These are phyloP conservation scores for Xylariaceae sp. DNA, from an alignment of 2,329 filamentous ascomycete species.

Conservation along the genomic window DNA sequence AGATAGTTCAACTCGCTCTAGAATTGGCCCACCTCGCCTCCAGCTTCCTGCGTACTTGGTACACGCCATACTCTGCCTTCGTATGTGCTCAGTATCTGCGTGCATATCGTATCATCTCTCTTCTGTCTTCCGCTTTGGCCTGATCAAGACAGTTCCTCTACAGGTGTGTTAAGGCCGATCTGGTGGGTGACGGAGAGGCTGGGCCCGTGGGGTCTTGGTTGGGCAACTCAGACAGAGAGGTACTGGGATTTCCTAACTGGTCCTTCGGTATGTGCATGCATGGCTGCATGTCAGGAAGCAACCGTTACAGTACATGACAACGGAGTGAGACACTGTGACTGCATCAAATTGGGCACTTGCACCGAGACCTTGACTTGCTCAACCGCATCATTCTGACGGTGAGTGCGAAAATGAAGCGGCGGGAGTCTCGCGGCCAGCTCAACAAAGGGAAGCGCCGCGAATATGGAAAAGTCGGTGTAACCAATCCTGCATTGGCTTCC, in stretches of 20 bases:
- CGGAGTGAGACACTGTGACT: background rate
- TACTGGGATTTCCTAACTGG: background rate
- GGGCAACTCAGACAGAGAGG: conserved; percentile 10
- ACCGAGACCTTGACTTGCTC: background rate
- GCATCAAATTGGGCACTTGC: background rate
- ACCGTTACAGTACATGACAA: background rate
- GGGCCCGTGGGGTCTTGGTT: conserved; percentile 13
- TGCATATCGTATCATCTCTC: conserved; percentile 1
- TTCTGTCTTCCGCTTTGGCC: background rate
- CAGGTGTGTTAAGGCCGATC: background rate
- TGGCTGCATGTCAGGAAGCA: background rate
- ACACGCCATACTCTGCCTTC: no score
- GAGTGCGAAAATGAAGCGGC: conserved; percentile 5
- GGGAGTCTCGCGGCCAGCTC: conserved; percentile 9
- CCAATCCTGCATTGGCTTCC: conserved; percentile 10
- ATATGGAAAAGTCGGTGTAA: conserved; percentile 21
- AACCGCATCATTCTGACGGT: background rate
- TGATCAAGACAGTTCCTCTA: background rate
- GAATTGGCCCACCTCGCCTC: conserved; percentile 1
- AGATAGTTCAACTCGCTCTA: background rate
- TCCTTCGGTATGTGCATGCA: background rate
- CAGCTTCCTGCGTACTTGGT: background rate
- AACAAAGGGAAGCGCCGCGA: conserved; percentile 6
- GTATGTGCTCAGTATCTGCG: background rate
- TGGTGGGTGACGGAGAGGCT: conserved; percentile 11